phyloP scores from a whole-genome alignment of 2,329 filamentous ascomycete genomes.

The Cyclaneusma minus region DNA sequence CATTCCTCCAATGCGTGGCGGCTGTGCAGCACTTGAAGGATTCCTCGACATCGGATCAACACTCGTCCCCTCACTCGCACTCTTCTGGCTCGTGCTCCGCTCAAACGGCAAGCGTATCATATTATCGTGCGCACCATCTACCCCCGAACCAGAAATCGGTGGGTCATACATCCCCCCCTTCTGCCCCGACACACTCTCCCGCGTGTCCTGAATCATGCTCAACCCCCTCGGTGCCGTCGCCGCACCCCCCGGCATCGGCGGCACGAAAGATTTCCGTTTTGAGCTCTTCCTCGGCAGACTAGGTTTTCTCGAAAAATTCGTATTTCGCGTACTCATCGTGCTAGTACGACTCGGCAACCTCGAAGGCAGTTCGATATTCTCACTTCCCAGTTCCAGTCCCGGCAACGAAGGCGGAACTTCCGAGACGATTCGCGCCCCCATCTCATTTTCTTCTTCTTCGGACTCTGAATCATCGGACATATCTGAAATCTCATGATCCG shows the following conservation, averaged over 20 bases:
- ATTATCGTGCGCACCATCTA: no score
- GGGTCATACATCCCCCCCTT: no score
- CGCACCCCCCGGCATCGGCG: no score
- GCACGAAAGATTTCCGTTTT: conserved; percentile 27
- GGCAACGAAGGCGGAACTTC: conserved; percentile 41
- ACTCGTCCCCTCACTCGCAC: no score
- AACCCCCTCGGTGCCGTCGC: no score
- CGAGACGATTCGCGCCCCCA: conserved; percentile 26
- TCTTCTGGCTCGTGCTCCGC: neutral
- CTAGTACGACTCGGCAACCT: conserved; percentile 44
- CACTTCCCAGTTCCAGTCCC: conserved; percentile 29
- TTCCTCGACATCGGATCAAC: no score
- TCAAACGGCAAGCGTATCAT: neutral
- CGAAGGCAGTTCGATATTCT: conserved; percentile 33
- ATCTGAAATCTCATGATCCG: conserved; percentile 14
- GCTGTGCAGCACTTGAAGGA: no score
- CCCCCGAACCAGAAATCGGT: no score
- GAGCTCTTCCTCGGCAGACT: conserved; percentile 61
- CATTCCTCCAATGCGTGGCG: no score
- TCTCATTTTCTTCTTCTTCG: conserved; percentile 26
- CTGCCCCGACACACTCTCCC: no score
- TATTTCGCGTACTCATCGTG: conserved; percentile 16
- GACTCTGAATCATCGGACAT: conserved; percentile 30
- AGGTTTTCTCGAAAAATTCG: conserved; percentile 24
- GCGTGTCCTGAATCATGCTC: no score